Evolutionary conservation across 2,329 filamentous ascomycete genomes (phyloP).

Genomic region (Monilinia fructigena): DNA sequence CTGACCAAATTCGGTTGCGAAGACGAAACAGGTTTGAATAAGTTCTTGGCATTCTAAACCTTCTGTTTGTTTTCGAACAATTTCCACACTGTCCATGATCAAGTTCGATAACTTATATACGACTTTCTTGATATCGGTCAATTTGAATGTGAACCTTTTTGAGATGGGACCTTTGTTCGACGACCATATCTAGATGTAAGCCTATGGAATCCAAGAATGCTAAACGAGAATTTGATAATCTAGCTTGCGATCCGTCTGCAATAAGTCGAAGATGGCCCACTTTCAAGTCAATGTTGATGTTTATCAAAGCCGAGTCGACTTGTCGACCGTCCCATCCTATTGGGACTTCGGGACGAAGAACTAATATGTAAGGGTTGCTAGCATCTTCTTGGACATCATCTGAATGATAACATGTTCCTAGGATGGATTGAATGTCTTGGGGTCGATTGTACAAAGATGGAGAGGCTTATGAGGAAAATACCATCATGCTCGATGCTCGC

Average conservation of each 20-base stretch:
- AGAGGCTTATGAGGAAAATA: conserved; percentile 81
- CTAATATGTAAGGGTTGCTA: conserved; percentile 78
- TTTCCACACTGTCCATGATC: conserved; percentile 98
- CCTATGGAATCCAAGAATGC: conserved; percentile 76
- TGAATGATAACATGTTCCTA: conserved; percentile 74
- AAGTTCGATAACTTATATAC: conserved; percentile 96
- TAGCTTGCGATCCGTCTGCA: conserved; percentile 78
- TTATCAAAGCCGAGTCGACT: conserved; percentile 67
- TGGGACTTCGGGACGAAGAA: conserved; percentile 76
- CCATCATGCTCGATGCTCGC: conserved; percentile 69
- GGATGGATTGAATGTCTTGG: conserved; percentile 80
- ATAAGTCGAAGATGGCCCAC: conserved; percentile 83
- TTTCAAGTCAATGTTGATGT: conserved; percentile 82
- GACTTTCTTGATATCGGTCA: conserved; percentile 93
- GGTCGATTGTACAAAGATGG: conserved; percentile 71
- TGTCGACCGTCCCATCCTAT: conserved; percentile 80
- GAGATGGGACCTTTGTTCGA: conserved; percentile 90
- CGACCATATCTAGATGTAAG: conserved; percentile 81
- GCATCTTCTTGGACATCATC: conserved; percentile 71
- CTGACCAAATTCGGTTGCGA: conserved; percentile 98
- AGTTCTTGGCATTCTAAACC: conserved; percentile 89
- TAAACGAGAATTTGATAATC: conserved; percentile 74
- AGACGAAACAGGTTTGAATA: conserved; percentile 96
- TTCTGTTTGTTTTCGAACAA: conserved; percentile 80
- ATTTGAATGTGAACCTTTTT: conserved; percentile 84